Conservation (phyloP, 2,329 filamentous ascomycete genomes). For the Pseudofabraea citricarpa region DNA sequence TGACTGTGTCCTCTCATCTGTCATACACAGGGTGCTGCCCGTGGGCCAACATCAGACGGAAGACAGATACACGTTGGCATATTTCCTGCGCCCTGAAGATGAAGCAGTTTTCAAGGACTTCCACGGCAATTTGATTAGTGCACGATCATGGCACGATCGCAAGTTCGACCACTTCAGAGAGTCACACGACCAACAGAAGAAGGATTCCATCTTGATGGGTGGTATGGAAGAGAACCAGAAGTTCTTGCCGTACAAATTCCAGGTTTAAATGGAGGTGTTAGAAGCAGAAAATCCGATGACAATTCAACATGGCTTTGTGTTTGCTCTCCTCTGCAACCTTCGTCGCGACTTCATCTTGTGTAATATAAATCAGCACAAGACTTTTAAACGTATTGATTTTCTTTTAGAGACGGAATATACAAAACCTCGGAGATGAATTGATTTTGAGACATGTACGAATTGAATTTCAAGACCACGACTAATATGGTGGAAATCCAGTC, state of each 20-base stretch:
- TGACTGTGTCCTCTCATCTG: slow-evolving; percentile 1
- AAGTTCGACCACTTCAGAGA: slow-evolving; percentile 42
- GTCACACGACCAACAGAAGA: slow-evolving; percentile 2
- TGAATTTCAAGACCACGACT: not conserved
- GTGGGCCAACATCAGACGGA: slow-evolving; percentile 37
- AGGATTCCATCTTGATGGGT: not conserved
- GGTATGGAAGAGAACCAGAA: slow-evolving; percentile 3
- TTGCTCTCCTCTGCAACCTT: not conserved
- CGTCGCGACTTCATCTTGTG: not conserved
- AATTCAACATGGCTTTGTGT: not conserved
- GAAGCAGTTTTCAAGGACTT: slow-evolving; percentile 47
- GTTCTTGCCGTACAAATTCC: not conserved
- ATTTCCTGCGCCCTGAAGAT: slow-evolving; percentile 45
- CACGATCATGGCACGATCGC: slow-evolving; percentile 46
- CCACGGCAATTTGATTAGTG: slow-evolving; percentile 46
- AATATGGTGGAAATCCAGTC: not conserved
- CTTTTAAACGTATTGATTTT: not conserved
- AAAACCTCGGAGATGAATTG: not conserved
- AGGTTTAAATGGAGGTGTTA: not conserved
- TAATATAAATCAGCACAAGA: not conserved
- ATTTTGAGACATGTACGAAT: not conserved
- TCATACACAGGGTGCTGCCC: slow-evolving; percentile 45
- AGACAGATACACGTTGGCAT: slow-evolving; percentile 46
- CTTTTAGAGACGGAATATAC: not conserved
- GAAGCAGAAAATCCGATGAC: not conserved